phyloP scores from a whole-genome alignment of 2,329 filamentous ascomycete genomes.

The Amphichorda felina region DNA sequence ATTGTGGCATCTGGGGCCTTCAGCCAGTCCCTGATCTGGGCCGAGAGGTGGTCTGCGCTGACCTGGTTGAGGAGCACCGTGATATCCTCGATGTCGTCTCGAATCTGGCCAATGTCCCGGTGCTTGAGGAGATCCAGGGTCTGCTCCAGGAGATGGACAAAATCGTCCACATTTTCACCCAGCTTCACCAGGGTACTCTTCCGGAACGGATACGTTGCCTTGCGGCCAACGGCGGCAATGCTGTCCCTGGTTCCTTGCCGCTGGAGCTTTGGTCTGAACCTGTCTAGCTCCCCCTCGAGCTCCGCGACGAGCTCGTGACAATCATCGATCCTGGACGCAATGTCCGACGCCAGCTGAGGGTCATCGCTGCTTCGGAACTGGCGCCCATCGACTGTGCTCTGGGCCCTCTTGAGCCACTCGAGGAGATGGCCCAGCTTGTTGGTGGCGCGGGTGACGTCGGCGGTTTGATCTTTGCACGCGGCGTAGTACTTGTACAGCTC shows the following conservation, averaged over 20 bases:
- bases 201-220: slow-evolving; percentile 17
- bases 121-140: too few relatives aligned
- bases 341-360: slow-evolving; percentile 11
- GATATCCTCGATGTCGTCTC: slow-evolving; percentile 13
- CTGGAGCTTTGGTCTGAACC: too few relatives aligned
- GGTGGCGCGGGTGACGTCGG: slow-evolving; percentile 13
- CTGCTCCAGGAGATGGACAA: slow-evolving; percentile 18
- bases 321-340: slow-evolving; percentile 8
- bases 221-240: slow-evolving; percentile 6
- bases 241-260: slow-evolving; percentile 2
- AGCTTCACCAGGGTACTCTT: slow-evolving; percentile 24
- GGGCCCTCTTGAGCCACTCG: slow-evolving; percentile 9
- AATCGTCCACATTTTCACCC: slow-evolving; percentile 21
- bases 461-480: slow-evolving; percentile 12
- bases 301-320: slow-evolving; percentile 16
- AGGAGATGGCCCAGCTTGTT: slow-evolving; percentile 13
- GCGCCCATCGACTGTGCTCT: slow-evolving; percentile 8
- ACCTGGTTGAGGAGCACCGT: slow-evolving; percentile 12
- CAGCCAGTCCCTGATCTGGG: slow-evolving; percentile 17
- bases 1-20: slow-evolving; percentile 20
- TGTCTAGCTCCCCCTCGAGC: slow-evolving; percentile 12
- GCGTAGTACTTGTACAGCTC: slow-evolving; percentile 20
- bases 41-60: slow-evolving; percentile 13
- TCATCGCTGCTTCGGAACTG: slow-evolving; percentile 12
- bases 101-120: slow-evolving; percentile 8